Conservation (phyloP, 73 alveolate species). For the Stentor roeselii region DNA sequence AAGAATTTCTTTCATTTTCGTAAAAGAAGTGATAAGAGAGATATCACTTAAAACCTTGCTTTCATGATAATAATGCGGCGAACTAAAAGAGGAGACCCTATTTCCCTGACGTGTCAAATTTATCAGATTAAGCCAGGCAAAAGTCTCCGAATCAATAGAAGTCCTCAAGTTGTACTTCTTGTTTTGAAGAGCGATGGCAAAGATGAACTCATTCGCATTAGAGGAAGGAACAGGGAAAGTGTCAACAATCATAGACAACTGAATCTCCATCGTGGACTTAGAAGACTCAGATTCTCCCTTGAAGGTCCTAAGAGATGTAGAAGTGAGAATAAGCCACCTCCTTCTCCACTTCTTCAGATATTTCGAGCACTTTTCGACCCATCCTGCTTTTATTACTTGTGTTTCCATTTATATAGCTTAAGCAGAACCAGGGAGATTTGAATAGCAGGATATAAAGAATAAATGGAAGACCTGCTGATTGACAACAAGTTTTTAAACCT, state of each 20-base stretch:
- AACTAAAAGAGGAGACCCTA: neutral
- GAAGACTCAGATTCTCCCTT: neutral
- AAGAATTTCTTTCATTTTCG: neutral
- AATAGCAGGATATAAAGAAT: no score
- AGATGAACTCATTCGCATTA: neutral
- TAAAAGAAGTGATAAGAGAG: neutral
- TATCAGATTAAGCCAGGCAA: neutral
- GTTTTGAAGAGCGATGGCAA: neutral
- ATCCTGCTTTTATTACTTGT: neutral
- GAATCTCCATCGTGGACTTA: neutral
- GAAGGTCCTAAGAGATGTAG: neutral
- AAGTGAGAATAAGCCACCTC: neutral
- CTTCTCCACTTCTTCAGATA: slow-evolving; percentile 1
- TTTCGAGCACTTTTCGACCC: neutral
- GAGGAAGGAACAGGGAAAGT: neutral
- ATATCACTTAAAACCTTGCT: neutral
- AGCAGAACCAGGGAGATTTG: no score
- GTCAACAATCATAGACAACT: neutral
- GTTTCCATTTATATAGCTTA: no score
- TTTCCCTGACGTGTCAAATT: neutral
- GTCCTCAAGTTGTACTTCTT: neutral
- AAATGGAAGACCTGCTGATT: neutral
- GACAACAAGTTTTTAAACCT: neutral
- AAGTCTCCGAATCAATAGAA: neutral
- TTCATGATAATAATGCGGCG: neutral